A percentile compares a stretch with the other conserved stretches of the same genome.
phyloP scores from a whole-genome alignment of 2,329 filamentous ascomycete species.

The Arthrobotrys entomopaga region DNA sequence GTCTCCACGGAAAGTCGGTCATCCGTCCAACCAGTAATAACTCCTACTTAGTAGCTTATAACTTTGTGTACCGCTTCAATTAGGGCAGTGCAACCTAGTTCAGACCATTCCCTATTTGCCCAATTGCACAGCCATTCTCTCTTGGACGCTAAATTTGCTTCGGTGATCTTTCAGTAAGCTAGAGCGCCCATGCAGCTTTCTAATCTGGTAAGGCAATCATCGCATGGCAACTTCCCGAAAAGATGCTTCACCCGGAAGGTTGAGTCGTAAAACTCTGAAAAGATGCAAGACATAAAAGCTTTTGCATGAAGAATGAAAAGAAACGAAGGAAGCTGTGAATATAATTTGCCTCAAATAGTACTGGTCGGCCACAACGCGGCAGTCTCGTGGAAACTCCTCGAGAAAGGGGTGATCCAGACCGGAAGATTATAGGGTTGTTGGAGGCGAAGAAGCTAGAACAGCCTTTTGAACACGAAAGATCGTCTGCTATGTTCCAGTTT shows the following conservation, averaged over 20 bases:
- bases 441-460: conserved; percentile 17
- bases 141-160: too few species aligned
- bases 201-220: not conserved
- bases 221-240: not conserved
- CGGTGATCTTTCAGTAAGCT: too few species aligned
- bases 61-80: too few species aligned
- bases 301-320: not conserved
- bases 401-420: not conserved
- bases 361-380: not conserved
- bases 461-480: not conserved
- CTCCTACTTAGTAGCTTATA: too few species aligned
- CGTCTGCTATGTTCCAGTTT: not conserved
- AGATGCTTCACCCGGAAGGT: not conserved
- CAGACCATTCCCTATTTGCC: not conserved
- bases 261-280: not conserved
- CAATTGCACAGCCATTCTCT: not conserved
- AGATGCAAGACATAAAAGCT: not conserved
- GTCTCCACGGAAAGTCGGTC: too few species aligned
- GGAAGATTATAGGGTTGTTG: not conserved
- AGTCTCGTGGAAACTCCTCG: not conserved
- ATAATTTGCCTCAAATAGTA: conserved; percentile 1
- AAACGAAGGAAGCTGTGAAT: not conserved
- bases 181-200: not conserved
- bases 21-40: too few species aligned
- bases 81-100: not conserved